Conservation (phyloP, 768 basidiomycete species). For the Cyclocybe cylindracea region DNA sequence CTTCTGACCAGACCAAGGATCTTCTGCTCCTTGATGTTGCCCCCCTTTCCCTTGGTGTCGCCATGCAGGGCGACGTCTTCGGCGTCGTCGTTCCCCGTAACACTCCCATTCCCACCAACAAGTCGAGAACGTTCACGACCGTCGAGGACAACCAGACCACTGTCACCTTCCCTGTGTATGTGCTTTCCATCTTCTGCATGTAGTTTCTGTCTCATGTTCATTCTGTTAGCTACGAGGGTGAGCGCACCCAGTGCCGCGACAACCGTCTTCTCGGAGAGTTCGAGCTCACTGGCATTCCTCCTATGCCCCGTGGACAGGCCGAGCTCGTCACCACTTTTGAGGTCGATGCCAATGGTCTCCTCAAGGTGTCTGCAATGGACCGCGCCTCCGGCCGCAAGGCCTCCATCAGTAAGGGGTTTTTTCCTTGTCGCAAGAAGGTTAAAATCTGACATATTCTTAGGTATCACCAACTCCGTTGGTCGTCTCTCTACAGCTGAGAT, state of each 20-base stretch:
- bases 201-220: constrained; percentile 6
- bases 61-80: constrained; percentile 99
- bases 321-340: constrained; percentile 99
- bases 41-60: constrained; percentile 97
- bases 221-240: constrained; percentile 84
- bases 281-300: constrained; percentile 98
- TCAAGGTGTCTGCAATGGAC: constrained; percentile 98
- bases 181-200: constrained; percentile 4
- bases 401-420: constrained; percentile 75
- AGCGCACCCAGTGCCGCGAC: constrained; percentile 99
- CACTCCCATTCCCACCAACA: constrained; percentile 99
- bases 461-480: constrained; percentile 98
- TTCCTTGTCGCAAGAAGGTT: neutral
- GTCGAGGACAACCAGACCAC: constrained; percentile 99
- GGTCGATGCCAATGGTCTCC: constrained; percentile 98
- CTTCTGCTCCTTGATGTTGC: constrained; percentile 98
- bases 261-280: constrained; percentile 99
- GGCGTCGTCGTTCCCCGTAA: constrained; percentile 99
- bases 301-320: constrained; percentile 99
- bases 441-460: constrained; percentile 35
- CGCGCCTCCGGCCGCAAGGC: constrained; percentile 99
- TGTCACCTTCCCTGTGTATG: constrained; percentile 98
- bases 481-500: constrained; percentile 97
- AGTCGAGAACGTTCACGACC: constrained; percentile 98
- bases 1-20: constrained; percentile 98